These are phyloP conservation scores for Gnomoniopsis smithogilvyi DNA, from an alignment of 2,329 filamentous ascomycete genomes.

Conservation along the genomic window DNA sequence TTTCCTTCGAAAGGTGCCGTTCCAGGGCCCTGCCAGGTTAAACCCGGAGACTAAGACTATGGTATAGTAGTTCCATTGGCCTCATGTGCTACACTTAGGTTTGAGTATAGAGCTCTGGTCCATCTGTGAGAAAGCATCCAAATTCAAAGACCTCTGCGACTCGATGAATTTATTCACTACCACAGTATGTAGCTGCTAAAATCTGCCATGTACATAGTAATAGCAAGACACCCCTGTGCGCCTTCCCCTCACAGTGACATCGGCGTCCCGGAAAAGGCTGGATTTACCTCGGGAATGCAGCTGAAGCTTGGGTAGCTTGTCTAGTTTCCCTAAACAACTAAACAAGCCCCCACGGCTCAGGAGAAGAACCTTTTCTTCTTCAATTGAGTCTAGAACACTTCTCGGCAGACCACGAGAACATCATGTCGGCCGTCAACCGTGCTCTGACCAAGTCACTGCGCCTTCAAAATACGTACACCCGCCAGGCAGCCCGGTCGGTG, in stretches of 20 bases:
- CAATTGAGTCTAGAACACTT: neutral
- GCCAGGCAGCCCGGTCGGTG: conserved; percentile 31
- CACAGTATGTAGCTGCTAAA: too few species aligned
- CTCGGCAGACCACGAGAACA: conserved; percentile 1
- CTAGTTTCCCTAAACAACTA: neutral
- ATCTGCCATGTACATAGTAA: too few species aligned
- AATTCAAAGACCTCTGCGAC: too few species aligned
- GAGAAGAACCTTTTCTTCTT: neutral
- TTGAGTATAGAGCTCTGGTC: too few species aligned
- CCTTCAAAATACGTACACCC: conserved; percentile 36
- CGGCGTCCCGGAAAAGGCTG: neutral
- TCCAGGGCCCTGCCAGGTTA: too few species aligned
- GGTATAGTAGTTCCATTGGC: too few species aligned
- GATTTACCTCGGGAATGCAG: conserved; percentile 3
- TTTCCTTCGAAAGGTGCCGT: too few species aligned
- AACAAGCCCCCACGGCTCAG: neutral
- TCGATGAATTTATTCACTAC: too few species aligned
- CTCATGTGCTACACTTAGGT: too few species aligned
- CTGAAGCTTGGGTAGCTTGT: neutral
- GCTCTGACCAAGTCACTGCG: conserved; percentile 53
- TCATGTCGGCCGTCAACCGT: conserved; percentile 38
- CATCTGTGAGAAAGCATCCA: too few species aligned
- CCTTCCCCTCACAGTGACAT: neutral
- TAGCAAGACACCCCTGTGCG: neutral
- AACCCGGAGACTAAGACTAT: too few species aligned